Evolutionary conservation across 805 yeast species (phyloP).

Genomic region (Myxozyma udenii): DNA sequence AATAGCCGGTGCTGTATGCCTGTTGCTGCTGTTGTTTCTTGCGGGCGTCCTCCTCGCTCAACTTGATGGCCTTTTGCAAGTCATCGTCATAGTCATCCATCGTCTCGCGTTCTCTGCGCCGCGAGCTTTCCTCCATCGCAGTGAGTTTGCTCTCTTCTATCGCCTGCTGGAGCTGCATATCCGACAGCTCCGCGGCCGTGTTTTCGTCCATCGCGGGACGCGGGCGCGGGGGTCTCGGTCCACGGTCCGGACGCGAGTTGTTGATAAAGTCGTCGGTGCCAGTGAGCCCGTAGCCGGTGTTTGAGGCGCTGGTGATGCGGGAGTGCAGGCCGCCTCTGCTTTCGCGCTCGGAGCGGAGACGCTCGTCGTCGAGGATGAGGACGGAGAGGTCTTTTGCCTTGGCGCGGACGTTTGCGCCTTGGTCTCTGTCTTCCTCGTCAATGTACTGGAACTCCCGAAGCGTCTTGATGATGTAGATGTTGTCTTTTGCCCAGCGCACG

Average conservation of each 20-base stretch:
- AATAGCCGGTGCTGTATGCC: constrained; percentile 42
- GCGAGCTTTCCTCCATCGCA: constrained; percentile 72
- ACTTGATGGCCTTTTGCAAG: constrained; percentile 64
- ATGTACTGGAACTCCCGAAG: constrained; percentile 81
- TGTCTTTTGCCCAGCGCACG: constrained; percentile 88
- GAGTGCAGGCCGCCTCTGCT: constrained; percentile 35
- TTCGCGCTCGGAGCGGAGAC: constrained; percentile 67
- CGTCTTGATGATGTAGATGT: constrained; percentile 82
- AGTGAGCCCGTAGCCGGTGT: not conserved
- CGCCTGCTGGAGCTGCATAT: constrained; percentile 42
- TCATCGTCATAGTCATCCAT: constrained; percentile 55
- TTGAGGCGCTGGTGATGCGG: constrained; percentile 3
- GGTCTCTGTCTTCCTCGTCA: constrained; percentile 77
- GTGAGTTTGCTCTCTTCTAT: constrained; percentile 74
- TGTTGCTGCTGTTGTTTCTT: constrained; percentile 29
- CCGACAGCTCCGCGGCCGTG: constrained; percentile 4
- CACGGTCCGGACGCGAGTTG: constrained; percentile 10
- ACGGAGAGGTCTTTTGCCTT: constrained; percentile 85
- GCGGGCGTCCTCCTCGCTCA: constrained; percentile 68
- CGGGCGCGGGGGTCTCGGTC: constrained; percentile 9
- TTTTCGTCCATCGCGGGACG: constrained; percentile 6
- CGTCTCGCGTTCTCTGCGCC: constrained; percentile 40
- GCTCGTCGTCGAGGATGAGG: constrained; percentile 76
- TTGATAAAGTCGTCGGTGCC: not conserved
- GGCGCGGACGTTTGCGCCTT: constrained; percentile 66